phyloP scores from a whole-genome alignment of 495 filamentous ascomycete species.

The Talaromyces stipitatus region DNA sequence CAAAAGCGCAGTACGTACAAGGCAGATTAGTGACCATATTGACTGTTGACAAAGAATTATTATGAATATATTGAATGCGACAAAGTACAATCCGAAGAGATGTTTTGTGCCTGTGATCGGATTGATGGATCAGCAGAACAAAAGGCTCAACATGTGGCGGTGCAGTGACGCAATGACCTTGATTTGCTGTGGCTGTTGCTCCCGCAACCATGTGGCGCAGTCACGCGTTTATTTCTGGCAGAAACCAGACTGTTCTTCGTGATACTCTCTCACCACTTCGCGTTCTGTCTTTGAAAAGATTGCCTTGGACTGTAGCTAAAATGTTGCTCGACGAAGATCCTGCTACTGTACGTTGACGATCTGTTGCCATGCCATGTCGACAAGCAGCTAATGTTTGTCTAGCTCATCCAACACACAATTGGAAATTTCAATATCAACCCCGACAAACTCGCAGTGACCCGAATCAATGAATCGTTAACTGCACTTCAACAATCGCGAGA shows the following conservation, averaged over 20 bases:
- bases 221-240: background rate
- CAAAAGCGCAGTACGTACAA: slow-evolving; percentile 45
- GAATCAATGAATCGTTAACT: slow-evolving; percentile 75
- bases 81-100: background rate
- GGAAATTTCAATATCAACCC: slow-evolving; percentile 89
- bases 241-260: background rate
- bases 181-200: slow-evolving; percentile 36
- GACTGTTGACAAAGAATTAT: background rate
- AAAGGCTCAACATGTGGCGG: slow-evolving; percentile 35
- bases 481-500: slow-evolving; percentile 72
- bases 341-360: slow-evolving; percentile 52
- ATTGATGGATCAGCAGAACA: background rate
- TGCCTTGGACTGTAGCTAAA: no score
- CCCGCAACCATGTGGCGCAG: slow-evolving; percentile 32
- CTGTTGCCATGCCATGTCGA: no score
- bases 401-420: slow-evolving; percentile 87
- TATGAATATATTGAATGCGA: background rate
- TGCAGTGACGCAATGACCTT: slow-evolving; percentile 16
- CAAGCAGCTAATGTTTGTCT: slow-evolving; percentile 16
- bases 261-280: background rate
- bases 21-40: slow-evolving; percentile 59
- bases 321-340: slow-evolving; percentile 99
- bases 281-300: background rate
- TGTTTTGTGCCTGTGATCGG: background rate
- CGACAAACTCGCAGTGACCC: slow-evolving; percentile 78